Percentiles rank a stretch among this genome's conserved stretches.
phyloP scores from a whole-genome alignment of 2,329 filamentous ascomycete species.

The Penicillium sp. region DNA sequence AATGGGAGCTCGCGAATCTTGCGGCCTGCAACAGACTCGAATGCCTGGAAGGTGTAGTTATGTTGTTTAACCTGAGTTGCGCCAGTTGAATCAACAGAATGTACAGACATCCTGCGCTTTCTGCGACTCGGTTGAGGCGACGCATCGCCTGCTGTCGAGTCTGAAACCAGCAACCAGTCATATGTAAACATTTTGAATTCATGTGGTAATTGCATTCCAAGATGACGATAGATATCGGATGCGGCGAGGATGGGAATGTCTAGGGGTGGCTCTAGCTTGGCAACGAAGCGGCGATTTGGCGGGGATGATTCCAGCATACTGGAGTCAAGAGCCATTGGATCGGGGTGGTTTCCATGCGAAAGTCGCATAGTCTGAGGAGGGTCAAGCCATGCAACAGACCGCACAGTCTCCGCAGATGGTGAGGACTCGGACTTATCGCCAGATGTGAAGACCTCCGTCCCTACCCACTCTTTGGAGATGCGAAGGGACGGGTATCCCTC shows the following conservation, averaged over 20 bases:
- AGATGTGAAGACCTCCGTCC: constrained; percentile 33
- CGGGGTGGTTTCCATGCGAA: constrained; percentile 32
- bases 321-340: constrained; percentile 40
- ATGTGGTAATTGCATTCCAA: constrained; percentile 41
- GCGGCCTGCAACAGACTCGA: constrained; percentile 42
- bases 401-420: constrained; percentile 19
- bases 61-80: constrained; percentile 35
- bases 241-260: constrained; percentile 44
- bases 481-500: constrained; percentile 46
- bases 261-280: constrained; percentile 43
- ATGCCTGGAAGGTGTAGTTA: constrained; percentile 44
- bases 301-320: constrained; percentile 37
- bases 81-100: constrained; percentile 32
- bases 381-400: constrained; percentile 41
- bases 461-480: constrained; percentile 47
- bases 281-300: constrained; percentile 47
- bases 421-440: constrained; percentile 26
- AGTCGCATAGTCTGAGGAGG: constrained; percentile 38
- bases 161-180: constrained; percentile 40
- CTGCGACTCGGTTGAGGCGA: constrained; percentile 29
- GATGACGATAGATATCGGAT: constrained; percentile 41
- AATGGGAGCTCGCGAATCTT: constrained; percentile 45
- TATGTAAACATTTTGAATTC: constrained; percentile 42
- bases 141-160: constrained; percentile 20
- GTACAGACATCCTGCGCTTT: constrained; percentile 35